These are phyloP conservation scores for Tylopilus balloui DNA, from an alignment of 768 basidiomycete species.

Conservation along the genomic window DNA sequence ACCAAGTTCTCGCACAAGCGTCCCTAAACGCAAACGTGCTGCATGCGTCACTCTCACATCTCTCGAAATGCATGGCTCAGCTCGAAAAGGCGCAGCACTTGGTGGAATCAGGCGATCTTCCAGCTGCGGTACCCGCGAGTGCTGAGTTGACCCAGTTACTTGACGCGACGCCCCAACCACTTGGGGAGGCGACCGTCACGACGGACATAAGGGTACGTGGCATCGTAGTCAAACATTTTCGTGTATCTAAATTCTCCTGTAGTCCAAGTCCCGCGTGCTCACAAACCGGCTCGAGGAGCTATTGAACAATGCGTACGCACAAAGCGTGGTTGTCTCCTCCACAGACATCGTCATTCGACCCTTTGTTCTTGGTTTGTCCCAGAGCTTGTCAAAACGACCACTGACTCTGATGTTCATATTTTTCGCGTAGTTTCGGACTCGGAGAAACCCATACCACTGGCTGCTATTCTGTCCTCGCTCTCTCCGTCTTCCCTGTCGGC, in stretches of 20 bases:
- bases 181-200: constrained; percentile 50
- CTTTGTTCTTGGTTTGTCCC: constrained; percentile 44
- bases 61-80: constrained; percentile 48
- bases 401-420: constrained; percentile 1
- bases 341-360: constrained; percentile 47
- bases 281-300: constrained; percentile 66
- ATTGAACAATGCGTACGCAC: constrained; percentile 61
- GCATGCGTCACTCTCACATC: constrained; percentile 49
- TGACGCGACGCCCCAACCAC: constrained; percentile 43
- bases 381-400: constrained; percentile 22
- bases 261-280: constrained; percentile 55
- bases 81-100: constrained; percentile 43
- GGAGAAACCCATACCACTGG: constrained; percentile 45
- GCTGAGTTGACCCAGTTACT: constrained; percentile 42
- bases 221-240: not conserved
- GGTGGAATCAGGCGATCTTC: constrained; percentile 54
- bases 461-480: constrained; percentile 56
- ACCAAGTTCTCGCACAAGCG: constrained; percentile 61
- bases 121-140: constrained; percentile 54
- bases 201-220: constrained; percentile 53
- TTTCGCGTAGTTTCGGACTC: constrained; percentile 53
- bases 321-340: constrained; percentile 50
- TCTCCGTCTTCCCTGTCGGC: constrained; percentile 49
- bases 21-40: constrained; percentile 50
- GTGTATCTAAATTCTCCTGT: constrained; percentile 1